These are phyloP conservation scores for Elaeagnus macrophylla DNA, from an alignment of 306 rosid species.

Conservation along the genomic window DNA sequence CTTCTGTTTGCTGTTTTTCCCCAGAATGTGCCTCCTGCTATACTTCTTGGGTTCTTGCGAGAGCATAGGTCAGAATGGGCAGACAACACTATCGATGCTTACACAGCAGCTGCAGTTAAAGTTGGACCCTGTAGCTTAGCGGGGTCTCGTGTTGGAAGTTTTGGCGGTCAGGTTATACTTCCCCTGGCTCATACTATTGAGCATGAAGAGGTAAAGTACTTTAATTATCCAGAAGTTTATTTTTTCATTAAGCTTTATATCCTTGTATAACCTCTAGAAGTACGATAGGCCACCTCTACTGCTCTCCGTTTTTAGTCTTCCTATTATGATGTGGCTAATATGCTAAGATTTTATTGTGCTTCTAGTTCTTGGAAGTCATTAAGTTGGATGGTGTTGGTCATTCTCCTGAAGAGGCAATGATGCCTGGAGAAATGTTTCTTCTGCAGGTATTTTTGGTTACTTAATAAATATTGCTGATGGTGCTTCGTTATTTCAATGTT, in stretches of 20 bases:
- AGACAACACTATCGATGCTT: constrained; percentile 89
- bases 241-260: background rate
- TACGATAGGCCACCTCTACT: background rate
- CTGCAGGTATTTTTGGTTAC: constrained; percentile 55
- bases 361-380: constrained; percentile 82
- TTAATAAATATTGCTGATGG: background rate
- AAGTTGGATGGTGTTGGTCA: constrained; percentile 83
- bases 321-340: background rate
- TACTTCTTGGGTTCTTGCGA: constrained; percentile 79
- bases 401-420: constrained; percentile 69
- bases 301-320: background rate
- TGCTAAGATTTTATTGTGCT: background rate
- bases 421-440: constrained; percentile 88
- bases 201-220: constrained; percentile 70
- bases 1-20: constrained; percentile 13
- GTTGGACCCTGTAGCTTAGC: constrained; percentile 89
- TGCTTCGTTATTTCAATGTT: background rate
- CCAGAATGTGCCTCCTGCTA: constrained; percentile 96
- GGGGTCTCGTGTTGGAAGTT: constrained; percentile 82
- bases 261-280: background rate
- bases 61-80: constrained; percentile 99
- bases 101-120: constrained; percentile 90
- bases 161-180: constrained; percentile 91
- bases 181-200: constrained; percentile 93
- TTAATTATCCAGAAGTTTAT: background rate